Conservation (phyloP, 1,284 basidiomycete genomes). For the Sanghuangporus baumii region DNA sequence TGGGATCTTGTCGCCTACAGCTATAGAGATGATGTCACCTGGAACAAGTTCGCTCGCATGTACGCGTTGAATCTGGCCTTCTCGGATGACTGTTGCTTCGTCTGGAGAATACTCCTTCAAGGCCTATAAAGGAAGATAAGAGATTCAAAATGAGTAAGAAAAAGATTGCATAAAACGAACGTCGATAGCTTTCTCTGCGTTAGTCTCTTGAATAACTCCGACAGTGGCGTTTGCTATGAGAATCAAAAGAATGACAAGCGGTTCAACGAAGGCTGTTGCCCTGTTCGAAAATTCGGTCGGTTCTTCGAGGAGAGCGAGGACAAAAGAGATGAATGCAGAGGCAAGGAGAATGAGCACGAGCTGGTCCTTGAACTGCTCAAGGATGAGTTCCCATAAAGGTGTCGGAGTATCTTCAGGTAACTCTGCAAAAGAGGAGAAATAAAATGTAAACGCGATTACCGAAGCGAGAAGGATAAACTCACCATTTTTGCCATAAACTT, state of each 20-base stretch:
- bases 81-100: conserved; percentile 85
- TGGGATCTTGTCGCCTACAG: conserved; percentile 91
- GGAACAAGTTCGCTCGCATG: conserved; percentile 88
- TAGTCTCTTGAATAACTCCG: conserved; percentile 92
- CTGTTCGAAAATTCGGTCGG: conserved; percentile 59
- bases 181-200: conserved; percentile 93
- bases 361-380: conserved; percentile 98
- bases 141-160: conserved; percentile 16
- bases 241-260: conserved; percentile 88
- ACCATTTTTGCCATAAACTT: conserved; percentile 86
- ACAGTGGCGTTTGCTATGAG: conserved; percentile 91
- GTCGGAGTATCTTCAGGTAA: conserved; percentile 88
- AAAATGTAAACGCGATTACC: background rate
- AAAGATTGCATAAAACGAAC: conserved; percentile 43
- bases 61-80: conserved; percentile 64
- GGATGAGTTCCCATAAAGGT: conserved; percentile 88
- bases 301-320: conserved; percentile 82
- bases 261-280: conserved; percentile 86
- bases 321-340: conserved; percentile 86
- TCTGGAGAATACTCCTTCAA: conserved; percentile 93
- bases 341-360: conserved; percentile 91
- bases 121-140: conserved; percentile 48
- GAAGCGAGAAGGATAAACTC: conserved; percentile 22
- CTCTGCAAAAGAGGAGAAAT: conserved; percentile 39
- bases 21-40: conserved; percentile 84